phyloP scores from a whole-genome alignment of 306 rosid genomes.

The Vigna nakashimae region DNA sequence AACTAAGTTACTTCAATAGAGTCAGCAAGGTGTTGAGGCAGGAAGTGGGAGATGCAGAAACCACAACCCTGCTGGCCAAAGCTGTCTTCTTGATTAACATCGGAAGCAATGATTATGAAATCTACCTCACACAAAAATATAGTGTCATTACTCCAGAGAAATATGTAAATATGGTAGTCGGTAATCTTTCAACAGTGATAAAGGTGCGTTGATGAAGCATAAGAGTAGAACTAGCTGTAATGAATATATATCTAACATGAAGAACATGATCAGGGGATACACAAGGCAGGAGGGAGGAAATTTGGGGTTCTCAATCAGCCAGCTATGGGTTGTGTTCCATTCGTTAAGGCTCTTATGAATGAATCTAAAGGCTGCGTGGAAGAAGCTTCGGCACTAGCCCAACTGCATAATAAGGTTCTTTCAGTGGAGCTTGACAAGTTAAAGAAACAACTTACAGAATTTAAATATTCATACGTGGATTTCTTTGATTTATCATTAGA shows the following conservation, averaged over 20 bases:
- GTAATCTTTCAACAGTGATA: slow-evolving; percentile 61
- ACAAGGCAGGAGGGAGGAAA: slow-evolving; percentile 59
- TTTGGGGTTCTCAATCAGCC: slow-evolving; percentile 48
- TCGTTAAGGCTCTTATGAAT: slow-evolving; percentile 14
- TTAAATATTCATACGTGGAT: slow-evolving; percentile 52
- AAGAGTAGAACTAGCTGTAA: too few relatives aligned
- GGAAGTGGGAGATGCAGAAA: slow-evolving; percentile 53
- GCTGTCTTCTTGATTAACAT: slow-evolving; percentile 69
- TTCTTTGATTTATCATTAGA: slow-evolving; percentile 21
- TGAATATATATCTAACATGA: background rate
- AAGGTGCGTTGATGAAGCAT: slow-evolving; percentile 48
- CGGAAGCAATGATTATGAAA: slow-evolving; percentile 71
- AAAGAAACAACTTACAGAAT: slow-evolving; percentile 50
- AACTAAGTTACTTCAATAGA: slow-evolving; percentile 54
- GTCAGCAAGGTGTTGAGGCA: slow-evolving; percentile 53
- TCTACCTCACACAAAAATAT: slow-evolving; percentile 51
- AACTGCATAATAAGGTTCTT: slow-evolving; percentile 51
- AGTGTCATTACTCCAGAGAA: slow-evolving; percentile 39
- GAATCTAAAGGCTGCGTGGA: slow-evolving; percentile 45
- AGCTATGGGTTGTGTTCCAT: slow-evolving; percentile 51
- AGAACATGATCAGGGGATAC: slow-evolving; percentile 42
- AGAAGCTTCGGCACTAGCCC: slow-evolving; percentile 35
- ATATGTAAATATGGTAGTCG: slow-evolving; percentile 68
- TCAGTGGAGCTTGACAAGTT: slow-evolving; percentile 45
- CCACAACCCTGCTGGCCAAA: slow-evolving; percentile 51